Base-by-base conservation (phyloP, 495 filamentous ascomycete genomes). In the Penicillium flavigenum region DNA sequence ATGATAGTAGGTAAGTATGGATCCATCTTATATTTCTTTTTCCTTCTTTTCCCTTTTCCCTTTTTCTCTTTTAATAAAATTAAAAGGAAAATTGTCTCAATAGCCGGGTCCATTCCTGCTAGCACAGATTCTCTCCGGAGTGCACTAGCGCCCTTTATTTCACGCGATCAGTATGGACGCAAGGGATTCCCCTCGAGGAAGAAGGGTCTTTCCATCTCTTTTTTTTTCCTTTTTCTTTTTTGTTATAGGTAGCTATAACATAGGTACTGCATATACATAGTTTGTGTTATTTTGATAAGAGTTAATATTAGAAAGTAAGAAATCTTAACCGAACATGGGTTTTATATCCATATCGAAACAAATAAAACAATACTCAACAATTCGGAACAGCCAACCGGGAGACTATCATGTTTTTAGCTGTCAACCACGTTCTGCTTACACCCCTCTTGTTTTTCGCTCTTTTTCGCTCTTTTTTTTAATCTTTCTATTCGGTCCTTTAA, bases 81-180 rank as follows among this genome's bases (percentile, higher is more conserved):
- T 26, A 27, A 27, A 24, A 16, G 8, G 5, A 14, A 29, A 47
- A 17, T 58, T 36, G n/a, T 32, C 41, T 45, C 29, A 46, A 32
- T 48, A 46, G 36, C 26, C 51, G 41, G 51, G 14, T 41, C 34
- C 36, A 52, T 42, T 52, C 36, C 39, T 44, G 46, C 58, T 47
- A 50, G 51, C 48, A 60, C 49, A 43, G 19, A 52, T 42, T 57
- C 46, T 60, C 52, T 60, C 58, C 53, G 52, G 57, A 59, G 50
- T 52, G 43, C 50, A 47, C 53, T 52, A 61, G 44, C 27, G 55
- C 36, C 44, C 2, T 44, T 48, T 47, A 48, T 47, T 63, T 56
- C 58, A 41, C 47, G 39, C 47, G 53, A 51, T 56, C 38, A 51
- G 36, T 57, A 38, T 12, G 54, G 49, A 61, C 39, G 59, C 50